Base-by-base conservation (phyloP, 345 rosid species). In the Gossypium sturtianum region DNA sequence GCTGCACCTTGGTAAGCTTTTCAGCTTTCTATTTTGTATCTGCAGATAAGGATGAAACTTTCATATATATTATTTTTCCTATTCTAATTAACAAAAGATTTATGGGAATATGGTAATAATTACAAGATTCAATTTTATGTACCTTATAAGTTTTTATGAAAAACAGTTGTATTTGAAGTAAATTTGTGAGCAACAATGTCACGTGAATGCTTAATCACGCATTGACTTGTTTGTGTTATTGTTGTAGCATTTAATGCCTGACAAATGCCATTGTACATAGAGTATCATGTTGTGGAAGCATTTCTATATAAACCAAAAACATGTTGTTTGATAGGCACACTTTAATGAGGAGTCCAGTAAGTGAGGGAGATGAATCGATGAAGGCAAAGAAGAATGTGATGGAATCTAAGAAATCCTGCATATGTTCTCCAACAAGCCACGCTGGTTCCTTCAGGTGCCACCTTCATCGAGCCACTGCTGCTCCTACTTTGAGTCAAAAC, bases 371-470 rank as follows among this genome's bases (percentile, higher is more conserved):
- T 5, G 71, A 45, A 45, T 66, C n/a, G 52, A 65, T 43, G 71
- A 45, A 45, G 38, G n/a, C 54, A 13, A 22, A 47, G n/a, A 47
- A 45, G 17, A 45, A 45, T 23, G 20, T 16, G 48, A 0, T 4
- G 58, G 58, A 48, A 68, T 3, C 74, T 29, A 19, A 74, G 16
- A 81, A 72, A 56, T 20, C 49, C 16, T 82, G 79, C 72, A 68
- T 73, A 20, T 79, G 80, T 10, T 66, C 80, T 6, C 77, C 78
- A 59, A 79, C 84, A 1, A 71, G 41, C 43, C 85, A 79, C 49
- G 74, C 71, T 0, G 82, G 85, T 62, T 82, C 85, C 2, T 76
- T 82, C 66, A 71, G 74, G 71, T 81, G 82, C 72, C 78, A 79
- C 56, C 78, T 83, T 49, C 86, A 83, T 73, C 75, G 38, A 67